Evolutionary conservation across 495 filamentous ascomycete species (phyloP), one percentile per base, ranked within the genome.

Genomic region (Penicillium roqueforti): DNA sequence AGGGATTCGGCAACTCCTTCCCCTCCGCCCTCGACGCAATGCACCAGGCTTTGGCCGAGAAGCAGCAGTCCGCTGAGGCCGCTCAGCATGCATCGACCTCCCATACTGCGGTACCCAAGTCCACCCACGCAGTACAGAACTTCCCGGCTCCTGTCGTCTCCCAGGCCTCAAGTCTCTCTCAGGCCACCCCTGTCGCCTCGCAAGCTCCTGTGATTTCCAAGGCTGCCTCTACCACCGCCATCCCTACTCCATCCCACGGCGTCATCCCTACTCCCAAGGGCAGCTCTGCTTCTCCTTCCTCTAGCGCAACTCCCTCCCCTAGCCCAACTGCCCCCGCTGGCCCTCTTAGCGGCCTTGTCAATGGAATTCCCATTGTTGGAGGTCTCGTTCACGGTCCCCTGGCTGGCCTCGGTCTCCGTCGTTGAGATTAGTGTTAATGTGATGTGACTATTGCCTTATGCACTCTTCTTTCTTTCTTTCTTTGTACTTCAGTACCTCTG

Each of bases 1-100:
- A 58, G n/a, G 49, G 56, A 16, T 46, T 65, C 18, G 54, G 40
- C 9, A 53, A 58, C 29, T 47, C 57, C 13, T 29, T 64, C 5
- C 51, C 63, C 9, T 51, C 39, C 3, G 61, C 58, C 9, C 57
- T 64, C 58, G 38, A 57, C 2, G 63, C 58, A 13, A 36, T 55
- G 51, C 5, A 44, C 18, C 22, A 42, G 16, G 58, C 55, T 8
- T 22, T 61, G 29, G 4, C 23, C 8, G 48, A 49, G 1, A 23
- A 61, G 36, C 14, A 31, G 28, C 9, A 31, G 10, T 31, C 28
- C 28, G 28, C 28, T 7, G 6, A 25, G 0, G 45, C 52, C 8
- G 10, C 31, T 7, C 48, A 54, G 14, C 7, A 22, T 19, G 16
- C 42, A 57, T 47, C 48, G 23, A 20, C 18, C 39, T 44, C 36